These are phyloP conservation scores for Phoenix dactylifera DNA, from an alignment of 176 grass and related monocot species.

Conservation along the genomic window DNA sequence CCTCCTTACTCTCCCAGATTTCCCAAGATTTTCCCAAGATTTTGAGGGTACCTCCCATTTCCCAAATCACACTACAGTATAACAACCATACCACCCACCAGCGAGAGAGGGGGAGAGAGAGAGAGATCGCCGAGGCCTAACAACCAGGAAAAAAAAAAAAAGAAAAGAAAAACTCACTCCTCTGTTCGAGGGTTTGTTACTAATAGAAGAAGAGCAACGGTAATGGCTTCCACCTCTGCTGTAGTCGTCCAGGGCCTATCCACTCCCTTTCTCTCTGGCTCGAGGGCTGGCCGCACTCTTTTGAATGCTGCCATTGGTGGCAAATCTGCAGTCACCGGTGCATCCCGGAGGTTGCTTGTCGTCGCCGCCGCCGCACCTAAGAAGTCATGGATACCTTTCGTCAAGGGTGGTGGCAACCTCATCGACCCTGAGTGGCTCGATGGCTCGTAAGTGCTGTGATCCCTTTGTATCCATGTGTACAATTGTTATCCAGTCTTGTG, in stretches of 20 bases:
- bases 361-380: constrained; percentile 43
- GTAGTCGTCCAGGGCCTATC: constrained; percentile 56
- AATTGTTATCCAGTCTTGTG: no score
- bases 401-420: constrained; percentile 73
- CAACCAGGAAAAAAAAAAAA: no score
- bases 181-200: no score
- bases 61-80: constrained; percentile 29
- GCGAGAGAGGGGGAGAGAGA: no score
- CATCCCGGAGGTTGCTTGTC: constrained; percentile 32
- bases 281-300: constrained; percentile 28
- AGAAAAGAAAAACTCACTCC: no score
- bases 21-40: constrained; percentile 15
- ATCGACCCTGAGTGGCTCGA: constrained; percentile 88
- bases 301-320: constrained; percentile 33
- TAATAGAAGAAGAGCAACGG: constrained; percentile 20
- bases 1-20: constrained; percentile 45
- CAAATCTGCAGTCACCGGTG: constrained; percentile 4
- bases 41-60: constrained; percentile 31
- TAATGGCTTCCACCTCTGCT: constrained; percentile 74
- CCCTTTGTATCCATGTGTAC: no score
- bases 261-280: constrained; percentile 55
- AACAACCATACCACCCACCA: constrained; percentile 10
- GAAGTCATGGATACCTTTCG: constrained; percentile 83
- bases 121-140: no score
- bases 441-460: constrained; percentile 59